Evolutionary conservation across 208 protist species (phyloP), one percentile per base, ranked within the genome.

Genomic region (Perkinsela sp.): DNA sequence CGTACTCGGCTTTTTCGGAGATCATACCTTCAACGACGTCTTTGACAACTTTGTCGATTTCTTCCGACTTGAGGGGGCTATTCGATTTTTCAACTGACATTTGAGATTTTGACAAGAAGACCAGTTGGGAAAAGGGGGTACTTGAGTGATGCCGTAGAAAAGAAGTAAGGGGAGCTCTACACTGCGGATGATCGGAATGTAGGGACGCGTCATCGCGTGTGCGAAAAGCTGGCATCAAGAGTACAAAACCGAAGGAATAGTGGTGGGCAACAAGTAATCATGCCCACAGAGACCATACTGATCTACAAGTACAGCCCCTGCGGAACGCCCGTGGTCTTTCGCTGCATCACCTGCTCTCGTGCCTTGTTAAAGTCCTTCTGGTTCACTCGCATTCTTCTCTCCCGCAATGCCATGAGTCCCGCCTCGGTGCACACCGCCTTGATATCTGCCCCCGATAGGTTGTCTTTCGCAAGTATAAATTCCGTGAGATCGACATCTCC

Each of bases 361-460:
- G 93, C 95, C 74, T 99, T 98, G 31, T 92, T 80, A 76, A 99
- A 99, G 77, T 99, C 97, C 0, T 78, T 85, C 73, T 98, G 95
- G 67, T 86, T 97, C 32, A 99, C 96, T 74, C 96, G 93, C 95
- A 99, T 99, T 73, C 97, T 82, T 29, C 97, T 81, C 74, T 99
- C 95, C 68, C 97, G 86, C 31, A 99, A 82, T 1, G 97, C 98
- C 1, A 99, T 79, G 1, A 99, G 78, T 68, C 98, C 98, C 6
- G 97, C 96, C 82, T 99, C 97, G 6, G 97, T 98, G 81, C 97
- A 99, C 69, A 99, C 97, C 29, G 97, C 97, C 79, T 99, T 98
- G 71, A 99, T 98, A 78, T 99, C 98, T 28, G 98, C 98, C 30
- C 98, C 98, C 66, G 88, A 96, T 65, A 99, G 85, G 70, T 99